Conservation (phyloP, 73 alveolate species). For the Paramecium octaurelia region DNA sequence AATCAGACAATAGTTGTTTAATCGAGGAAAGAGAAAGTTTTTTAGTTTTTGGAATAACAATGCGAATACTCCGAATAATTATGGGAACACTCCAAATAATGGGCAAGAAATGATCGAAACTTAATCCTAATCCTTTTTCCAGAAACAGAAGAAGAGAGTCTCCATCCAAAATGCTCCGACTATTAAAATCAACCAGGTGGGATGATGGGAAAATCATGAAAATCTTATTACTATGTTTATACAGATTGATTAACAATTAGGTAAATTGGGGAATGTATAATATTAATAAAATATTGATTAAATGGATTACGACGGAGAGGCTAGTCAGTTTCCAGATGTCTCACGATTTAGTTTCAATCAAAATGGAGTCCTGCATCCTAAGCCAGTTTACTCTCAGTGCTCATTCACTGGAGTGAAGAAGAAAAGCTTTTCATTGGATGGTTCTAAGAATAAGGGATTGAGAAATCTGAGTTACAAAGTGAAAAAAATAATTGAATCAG, state of each 20-base stretch:
- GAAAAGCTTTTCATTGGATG: neutral
- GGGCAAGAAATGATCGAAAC: neutral
- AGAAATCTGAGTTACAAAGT: slow-evolving; percentile 11
- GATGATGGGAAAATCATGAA: neutral
- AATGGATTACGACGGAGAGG: slow-evolving; percentile 36
- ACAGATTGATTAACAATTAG: neutral
- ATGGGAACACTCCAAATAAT: neutral
- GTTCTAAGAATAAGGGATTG: slow-evolving; percentile 12
- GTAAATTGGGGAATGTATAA: neutral
- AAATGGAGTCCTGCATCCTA: neutral
- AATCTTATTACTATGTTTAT: neutral
- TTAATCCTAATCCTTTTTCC: neutral
- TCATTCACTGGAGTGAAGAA: neutral
- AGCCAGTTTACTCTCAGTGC: neutral
- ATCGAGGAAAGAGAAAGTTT: neutral
- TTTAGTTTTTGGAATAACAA: neutral
- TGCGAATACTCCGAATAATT: neutral
- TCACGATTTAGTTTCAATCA: slow-evolving; percentile 17
- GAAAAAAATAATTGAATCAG: slow-evolving; percentile 8
- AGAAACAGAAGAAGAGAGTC: neutral
- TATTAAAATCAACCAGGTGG: neutral
- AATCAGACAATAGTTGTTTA: neutral
- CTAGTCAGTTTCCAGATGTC: slow-evolving; percentile 29
- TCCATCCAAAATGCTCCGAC: neutral
- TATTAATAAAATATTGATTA: neutral